phyloP scores from a whole-genome alignment of 2,329 filamentous ascomycete species.

The Lasiodiplodia sp. region DNA sequence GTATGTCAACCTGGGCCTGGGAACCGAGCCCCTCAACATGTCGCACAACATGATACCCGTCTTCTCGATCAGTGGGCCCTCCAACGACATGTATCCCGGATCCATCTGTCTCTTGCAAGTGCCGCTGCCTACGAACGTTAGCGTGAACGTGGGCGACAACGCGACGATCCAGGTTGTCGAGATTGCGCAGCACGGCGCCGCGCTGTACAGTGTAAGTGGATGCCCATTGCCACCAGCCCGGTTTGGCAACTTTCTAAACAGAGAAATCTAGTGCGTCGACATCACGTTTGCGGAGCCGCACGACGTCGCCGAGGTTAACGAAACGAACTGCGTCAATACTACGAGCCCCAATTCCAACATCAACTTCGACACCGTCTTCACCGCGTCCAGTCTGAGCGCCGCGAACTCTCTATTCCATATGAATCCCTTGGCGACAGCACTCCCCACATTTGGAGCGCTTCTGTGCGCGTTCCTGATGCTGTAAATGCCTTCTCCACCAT shows the following conservation, averaged over 20 bases:
- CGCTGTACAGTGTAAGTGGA: slow-evolving; percentile 74
- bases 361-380: slow-evolving; percentile 79
- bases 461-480: slow-evolving; percentile 27
- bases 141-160: slow-evolving; percentile 80
- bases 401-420: background rate
- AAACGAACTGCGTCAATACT: slow-evolving; percentile 88
- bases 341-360: slow-evolving; percentile 62
- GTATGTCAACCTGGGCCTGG: slow-evolving; percentile 91
- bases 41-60: slow-evolving; percentile 80
- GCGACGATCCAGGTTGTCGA: slow-evolving; percentile 92
- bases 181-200: slow-evolving; percentile 80
- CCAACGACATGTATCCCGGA: slow-evolving; percentile 84
- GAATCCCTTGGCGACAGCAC: slow-evolving; percentile 2
- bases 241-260: background rate
- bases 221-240: background rate
- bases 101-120: slow-evolving; percentile 91
- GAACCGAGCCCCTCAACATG: slow-evolving; percentile 84
- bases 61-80: slow-evolving; percentile 84
- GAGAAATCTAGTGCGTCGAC: slow-evolving; percentile 82
- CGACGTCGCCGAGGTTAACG: slow-evolving; percentile 78
- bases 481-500: slow-evolving; percentile 2
- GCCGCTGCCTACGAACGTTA: slow-evolving; percentile 75
- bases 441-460: slow-evolving; percentile 12
- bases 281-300: slow-evolving; percentile 86
- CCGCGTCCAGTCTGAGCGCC: slow-evolving; percentile 41